Percentiles rank a stretch among this genome's conserved stretches.
Conservation (phyloP, 148 eudicot genomes). For the Nepenthes mirabilis region DNA sequence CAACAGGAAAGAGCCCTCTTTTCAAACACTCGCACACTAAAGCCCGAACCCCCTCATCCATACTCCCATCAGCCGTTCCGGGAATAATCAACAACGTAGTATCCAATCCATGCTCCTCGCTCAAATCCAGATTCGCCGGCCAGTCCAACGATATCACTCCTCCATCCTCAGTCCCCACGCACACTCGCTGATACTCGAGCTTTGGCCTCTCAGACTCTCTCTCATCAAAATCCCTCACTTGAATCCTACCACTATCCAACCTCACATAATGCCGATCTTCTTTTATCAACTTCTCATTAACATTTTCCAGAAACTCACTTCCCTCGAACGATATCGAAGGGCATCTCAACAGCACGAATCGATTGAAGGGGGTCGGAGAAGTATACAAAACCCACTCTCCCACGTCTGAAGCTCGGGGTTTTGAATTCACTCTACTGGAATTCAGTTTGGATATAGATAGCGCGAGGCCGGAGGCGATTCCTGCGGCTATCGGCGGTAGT, state of each 20-base stretch:
- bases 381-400: constrained; percentile 77
- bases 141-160: constrained; percentile 89
- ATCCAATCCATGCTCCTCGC: constrained; percentile 67
- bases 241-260: constrained; percentile 46
- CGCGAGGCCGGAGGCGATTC: constrained; percentile 45
- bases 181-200: constrained; percentile 72
- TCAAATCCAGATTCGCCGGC: constrained; percentile 73
- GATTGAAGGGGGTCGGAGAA: constrained; percentile 83
- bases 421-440: not conserved
- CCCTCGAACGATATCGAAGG: constrained; percentile 45
- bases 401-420: constrained; percentile 4
- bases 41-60: constrained; percentile 30
- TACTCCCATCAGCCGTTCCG: constrained; percentile 66
- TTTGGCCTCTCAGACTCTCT: constrained; percentile 2
- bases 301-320: constrained; percentile 29
- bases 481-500: constrained; percentile 34
- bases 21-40: constrained; percentile 59
- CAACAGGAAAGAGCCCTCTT: constrained; percentile 75
- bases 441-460: constrained; percentile 3
- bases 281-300: constrained; percentile 47
- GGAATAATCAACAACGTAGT: constrained; percentile 69
- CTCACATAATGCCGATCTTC: constrained; percentile 69
- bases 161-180: constrained; percentile 63
- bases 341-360: constrained; percentile 65
- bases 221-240: constrained; percentile 4